phyloP scores from a whole-genome alignment of 2,329 filamentous ascomycete genomes.

The Fusarium anthophilum region DNA sequence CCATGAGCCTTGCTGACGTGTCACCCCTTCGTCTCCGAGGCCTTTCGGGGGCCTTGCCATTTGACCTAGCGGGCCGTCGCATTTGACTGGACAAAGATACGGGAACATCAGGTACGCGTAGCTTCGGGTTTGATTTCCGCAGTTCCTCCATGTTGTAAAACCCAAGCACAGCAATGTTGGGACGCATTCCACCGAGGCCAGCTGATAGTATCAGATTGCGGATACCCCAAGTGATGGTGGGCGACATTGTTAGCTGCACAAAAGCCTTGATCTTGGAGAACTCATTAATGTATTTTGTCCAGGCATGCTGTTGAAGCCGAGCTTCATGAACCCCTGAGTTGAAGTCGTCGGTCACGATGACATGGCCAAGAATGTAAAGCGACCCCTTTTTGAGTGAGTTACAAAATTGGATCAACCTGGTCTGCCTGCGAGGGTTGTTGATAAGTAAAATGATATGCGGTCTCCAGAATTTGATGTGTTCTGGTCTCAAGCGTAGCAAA shows the following conservation, averaged over 20 bases:
- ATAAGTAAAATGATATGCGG: constrained; percentile 87
- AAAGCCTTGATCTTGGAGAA: constrained; percentile 89
- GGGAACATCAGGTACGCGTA: constrained; percentile 64
- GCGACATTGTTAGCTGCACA: constrained; percentile 85
- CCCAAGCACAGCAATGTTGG: constrained; percentile 84
- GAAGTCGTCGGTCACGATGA: constrained; percentile 88
- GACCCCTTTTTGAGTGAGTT: constrained; percentile 91
- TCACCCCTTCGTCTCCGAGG: constrained; percentile 58
- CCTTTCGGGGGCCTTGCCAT: constrained; percentile 47
- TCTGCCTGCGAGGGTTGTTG: constrained; percentile 83
- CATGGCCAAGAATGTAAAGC: constrained; percentile 85
- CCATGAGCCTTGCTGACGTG: constrained; percentile 64
- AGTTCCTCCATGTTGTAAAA: constrained; percentile 85
- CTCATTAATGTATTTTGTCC: constrained; percentile 86
- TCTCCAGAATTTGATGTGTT: constrained; percentile 94
- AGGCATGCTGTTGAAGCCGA: constrained; percentile 80
- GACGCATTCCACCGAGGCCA: constrained; percentile 86
- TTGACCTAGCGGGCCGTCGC: constrained; percentile 43
- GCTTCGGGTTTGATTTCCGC: constrained; percentile 64
- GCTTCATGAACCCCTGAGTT: constrained; percentile 81
- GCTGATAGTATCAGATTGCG: constrained; percentile 84
- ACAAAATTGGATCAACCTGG: constrained; percentile 87
- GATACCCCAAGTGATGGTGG: constrained; percentile 84
- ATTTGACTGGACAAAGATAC: constrained; percentile 49
- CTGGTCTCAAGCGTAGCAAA: constrained; percentile 80